A percentile compares a stretch with the other conserved stretches of the same genome.
Evolutionary conservation across 225 moss, liverwort and hornwort genomes (phyloP).

Genomic region (Lunularia cruciata): DNA sequence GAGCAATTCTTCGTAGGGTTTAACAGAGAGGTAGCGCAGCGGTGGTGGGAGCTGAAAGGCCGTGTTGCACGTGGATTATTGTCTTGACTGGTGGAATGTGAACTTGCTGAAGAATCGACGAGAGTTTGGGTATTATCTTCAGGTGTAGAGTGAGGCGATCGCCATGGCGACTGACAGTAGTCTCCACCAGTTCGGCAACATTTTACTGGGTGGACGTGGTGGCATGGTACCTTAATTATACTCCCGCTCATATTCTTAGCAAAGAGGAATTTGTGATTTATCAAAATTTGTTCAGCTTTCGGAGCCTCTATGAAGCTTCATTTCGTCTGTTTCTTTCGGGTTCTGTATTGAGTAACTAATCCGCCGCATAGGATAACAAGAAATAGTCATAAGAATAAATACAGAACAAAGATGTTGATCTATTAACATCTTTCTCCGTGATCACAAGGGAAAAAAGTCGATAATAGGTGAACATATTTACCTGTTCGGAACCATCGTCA

Average conservation of each 20-base stretch:
- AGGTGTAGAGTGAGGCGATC: neutral
- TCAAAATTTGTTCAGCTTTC: too few species aligned
- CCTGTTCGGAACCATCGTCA: too few species aligned
- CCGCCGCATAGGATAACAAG: neutral
- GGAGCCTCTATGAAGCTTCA: neutral
- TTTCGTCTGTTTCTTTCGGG: neutral
- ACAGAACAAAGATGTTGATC: too few species aligned
- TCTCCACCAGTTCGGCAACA: slow-evolving; percentile 84
- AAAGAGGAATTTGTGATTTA: neutral
- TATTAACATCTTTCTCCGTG: too few species aligned
- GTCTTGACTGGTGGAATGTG: neutral
- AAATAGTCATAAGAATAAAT: neutral
- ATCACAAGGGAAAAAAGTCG: too few species aligned
- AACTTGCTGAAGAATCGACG: neutral
- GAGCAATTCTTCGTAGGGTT: too few species aligned
- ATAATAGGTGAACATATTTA: too few species aligned
- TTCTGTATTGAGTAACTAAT: neutral
- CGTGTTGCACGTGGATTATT: neutral
- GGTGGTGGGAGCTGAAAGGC: neutral
- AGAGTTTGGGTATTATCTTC: neutral
- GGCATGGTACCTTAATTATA: slow-evolving; percentile 54
- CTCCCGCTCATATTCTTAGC: too few species aligned
- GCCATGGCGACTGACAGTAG: slow-evolving; percentile 61
- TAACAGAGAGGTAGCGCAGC: neutral
- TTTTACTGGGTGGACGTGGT: slow-evolving; percentile 84